A percentile compares a stretch with the other conserved stretches of the same genome.
These are phyloP conservation scores for Fusarium foetens DNA, from an alignment of 2,329 filamentous ascomycete species.

Conservation along the genomic window DNA sequence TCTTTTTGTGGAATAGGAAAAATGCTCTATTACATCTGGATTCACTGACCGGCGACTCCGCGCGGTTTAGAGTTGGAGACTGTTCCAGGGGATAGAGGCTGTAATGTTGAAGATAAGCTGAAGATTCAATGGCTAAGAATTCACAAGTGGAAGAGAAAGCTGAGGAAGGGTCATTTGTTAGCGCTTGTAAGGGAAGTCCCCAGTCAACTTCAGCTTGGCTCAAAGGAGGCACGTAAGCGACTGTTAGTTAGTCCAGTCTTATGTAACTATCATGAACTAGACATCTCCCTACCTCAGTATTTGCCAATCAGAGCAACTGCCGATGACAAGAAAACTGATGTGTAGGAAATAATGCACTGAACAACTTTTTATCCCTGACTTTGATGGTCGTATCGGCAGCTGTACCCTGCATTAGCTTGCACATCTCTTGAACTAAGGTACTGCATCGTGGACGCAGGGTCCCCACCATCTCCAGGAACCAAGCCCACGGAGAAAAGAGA, in stretches of 20 bases:
- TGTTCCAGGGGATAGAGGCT: neutral
- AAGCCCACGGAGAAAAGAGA: neutral
- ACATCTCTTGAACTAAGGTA: neutral
- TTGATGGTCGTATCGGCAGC: neutral
- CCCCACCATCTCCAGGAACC: neutral
- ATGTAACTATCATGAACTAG: neutral
- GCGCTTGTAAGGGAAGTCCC: neutral
- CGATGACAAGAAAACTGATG: slow-evolving; percentile 7
- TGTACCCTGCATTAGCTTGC: slow-evolving; percentile 19
- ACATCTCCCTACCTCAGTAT: slow-evolving; percentile 20
- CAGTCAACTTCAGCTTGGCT: neutral
- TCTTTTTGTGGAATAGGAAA: slow-evolving; percentile 8
- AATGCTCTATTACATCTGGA: slow-evolving; percentile 11
- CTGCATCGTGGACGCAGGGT: slow-evolving; percentile 20
- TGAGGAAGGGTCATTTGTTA: neutral
- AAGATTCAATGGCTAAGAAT: slow-evolving; percentile 13
- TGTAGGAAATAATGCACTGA: neutral
- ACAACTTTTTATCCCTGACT: slow-evolving; percentile 11
- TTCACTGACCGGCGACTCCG: slow-evolving; percentile 15
- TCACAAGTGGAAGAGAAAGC: neutral
- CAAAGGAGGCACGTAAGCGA: neutral
- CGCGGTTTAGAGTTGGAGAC: neutral
- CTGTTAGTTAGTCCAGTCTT: neutral
- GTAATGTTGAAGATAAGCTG: neutral
- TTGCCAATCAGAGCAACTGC: neutral